These are phyloP conservation scores for Lentinula sp. DNA, from an alignment of 768 basidiomycete genomes.

Conservation along the genomic window DNA sequence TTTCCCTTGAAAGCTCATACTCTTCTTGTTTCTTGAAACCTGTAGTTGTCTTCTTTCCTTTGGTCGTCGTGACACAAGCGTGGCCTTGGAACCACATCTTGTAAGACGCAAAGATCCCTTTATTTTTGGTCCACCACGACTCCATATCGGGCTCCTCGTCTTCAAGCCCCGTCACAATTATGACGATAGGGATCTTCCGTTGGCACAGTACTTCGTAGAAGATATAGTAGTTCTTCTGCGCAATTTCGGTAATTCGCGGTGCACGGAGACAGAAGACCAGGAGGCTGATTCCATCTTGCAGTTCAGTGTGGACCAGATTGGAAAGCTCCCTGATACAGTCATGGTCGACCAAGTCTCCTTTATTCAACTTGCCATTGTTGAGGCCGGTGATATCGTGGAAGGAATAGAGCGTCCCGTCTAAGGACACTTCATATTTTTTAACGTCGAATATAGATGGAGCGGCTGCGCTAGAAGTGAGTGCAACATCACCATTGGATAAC, in stretches of 20 bases:
- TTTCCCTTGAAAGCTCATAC: slow-evolving; percentile 25
- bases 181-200: slow-evolving; percentile 20
- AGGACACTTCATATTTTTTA: background rate
- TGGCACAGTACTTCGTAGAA: slow-evolving; percentile 25
- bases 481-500: background rate
- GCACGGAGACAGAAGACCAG: slow-evolving; percentile 27
- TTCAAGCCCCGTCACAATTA: slow-evolving; percentile 23
- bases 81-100: slow-evolving; percentile 25
- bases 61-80: slow-evolving; percentile 32
- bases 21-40: slow-evolving; percentile 15
- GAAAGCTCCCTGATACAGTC: background rate
- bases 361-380: background rate
- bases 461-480: background rate
- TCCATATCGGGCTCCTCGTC: slow-evolving; percentile 18
- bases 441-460: background rate
- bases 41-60: slow-evolving; percentile 14
- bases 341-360: background rate
- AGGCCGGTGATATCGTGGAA: background rate
- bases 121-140: slow-evolving; percentile 29
- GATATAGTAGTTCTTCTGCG: slow-evolving; percentile 22
- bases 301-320: background rate
- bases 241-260: slow-evolving; percentile 18
- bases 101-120: slow-evolving; percentile 19
- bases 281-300: slow-evolving; percentile 21
- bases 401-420: background rate